Evolutionary conservation across 129 eudicot genomes (phyloP), one percentile per base, ranked within the genome.

Genomic region (Pittosporum tobira): DNA sequence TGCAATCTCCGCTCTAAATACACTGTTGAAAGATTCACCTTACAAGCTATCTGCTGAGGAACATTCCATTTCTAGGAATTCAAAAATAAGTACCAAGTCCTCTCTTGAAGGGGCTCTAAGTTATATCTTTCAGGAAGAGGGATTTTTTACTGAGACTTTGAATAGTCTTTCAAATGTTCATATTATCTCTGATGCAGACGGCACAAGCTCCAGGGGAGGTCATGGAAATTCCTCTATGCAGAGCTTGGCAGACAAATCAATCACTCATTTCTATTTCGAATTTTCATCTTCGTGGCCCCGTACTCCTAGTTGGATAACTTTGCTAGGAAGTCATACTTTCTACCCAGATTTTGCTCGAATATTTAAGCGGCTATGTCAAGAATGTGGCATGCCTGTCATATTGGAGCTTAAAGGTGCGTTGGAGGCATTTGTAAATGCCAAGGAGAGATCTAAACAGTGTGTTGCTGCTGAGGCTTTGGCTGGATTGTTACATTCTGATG

Each of bases 211-310:
- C 28, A 64, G 88, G 59, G 84, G 84, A 46, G 58, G 74, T 62
- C 83, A 83, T 51, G 94, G 88, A 48, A 81, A 66, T 61, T 91
- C 98, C 65, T 77, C 90, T 15, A 72, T 90, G 63, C 99, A 91
- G 75, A 91, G 94, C 48, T 63, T 91, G 66, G 99, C 96, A 18
- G 99, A 91, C 68, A 91, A 91, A 77, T 91, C 99, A 11, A 91
- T 91, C 58, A 87, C 99, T 43, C 95, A 82, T 48, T 91, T 91
- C 84, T 91, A 83, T 74, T 91, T 91, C 57, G 96, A 91, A 18
- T 91, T 91, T 74, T 83, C 99, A 61, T 74, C 99, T 64, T 76
- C 94, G 52, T 91, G 99, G 99, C 99, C 99, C 28, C 89, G 99
- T 43, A 91, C 96, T 45, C 96, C 99, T 48, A 87, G 83, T 65